Conservation (phyloP, 176 grass and related monocot species). For the Bromus sterilis region DNA sequence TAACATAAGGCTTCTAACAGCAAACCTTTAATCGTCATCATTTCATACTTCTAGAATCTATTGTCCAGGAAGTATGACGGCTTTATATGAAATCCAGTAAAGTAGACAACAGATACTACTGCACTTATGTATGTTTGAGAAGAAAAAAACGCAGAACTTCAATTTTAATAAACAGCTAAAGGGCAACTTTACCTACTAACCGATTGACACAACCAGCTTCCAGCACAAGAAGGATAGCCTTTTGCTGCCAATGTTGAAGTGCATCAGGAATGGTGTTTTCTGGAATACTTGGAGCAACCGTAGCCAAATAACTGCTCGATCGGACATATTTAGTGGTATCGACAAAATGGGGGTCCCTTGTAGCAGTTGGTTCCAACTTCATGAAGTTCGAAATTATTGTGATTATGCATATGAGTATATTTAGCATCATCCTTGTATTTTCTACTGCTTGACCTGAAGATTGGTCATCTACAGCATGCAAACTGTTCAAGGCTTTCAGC, state of each 20-base stretch:
- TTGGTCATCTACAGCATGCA: constrained; percentile 59
- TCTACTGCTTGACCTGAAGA: constrained; percentile 42
- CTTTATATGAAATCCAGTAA: not conserved
- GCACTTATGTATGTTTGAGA: constrained; percentile 4
- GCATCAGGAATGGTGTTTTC: constrained; percentile 40
- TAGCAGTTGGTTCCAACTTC: constrained; percentile 38
- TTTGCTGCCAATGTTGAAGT: constrained; percentile 65
- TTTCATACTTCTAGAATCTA: not conserved
- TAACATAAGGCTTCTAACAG: not conserved
- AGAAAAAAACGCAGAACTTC: not conserved
- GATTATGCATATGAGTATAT: constrained; percentile 63
- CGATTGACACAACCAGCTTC: constrained; percentile 82
- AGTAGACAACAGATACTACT: not conserved
- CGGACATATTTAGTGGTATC: constrained; percentile 27
- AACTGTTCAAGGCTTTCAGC: constrained; percentile 57
- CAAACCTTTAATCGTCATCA: not conserved
- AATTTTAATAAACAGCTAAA: constrained; percentile 12
- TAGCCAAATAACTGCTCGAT: constrained; percentile 25
- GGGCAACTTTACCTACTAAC: constrained; percentile 78
- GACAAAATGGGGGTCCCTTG: constrained; percentile 23
- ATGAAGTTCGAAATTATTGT: constrained; percentile 84
- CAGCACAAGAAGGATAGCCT: constrained; percentile 75
- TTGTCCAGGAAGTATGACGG: not conserved
- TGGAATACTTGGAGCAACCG: constrained; percentile 23
- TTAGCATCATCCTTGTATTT: constrained; percentile 57